These are phyloP conservation scores for Ophiocordyceps camponoti-leonardi DNA, from an alignment of 2,329 filamentous ascomycete genomes.

Conservation along the genomic window DNA sequence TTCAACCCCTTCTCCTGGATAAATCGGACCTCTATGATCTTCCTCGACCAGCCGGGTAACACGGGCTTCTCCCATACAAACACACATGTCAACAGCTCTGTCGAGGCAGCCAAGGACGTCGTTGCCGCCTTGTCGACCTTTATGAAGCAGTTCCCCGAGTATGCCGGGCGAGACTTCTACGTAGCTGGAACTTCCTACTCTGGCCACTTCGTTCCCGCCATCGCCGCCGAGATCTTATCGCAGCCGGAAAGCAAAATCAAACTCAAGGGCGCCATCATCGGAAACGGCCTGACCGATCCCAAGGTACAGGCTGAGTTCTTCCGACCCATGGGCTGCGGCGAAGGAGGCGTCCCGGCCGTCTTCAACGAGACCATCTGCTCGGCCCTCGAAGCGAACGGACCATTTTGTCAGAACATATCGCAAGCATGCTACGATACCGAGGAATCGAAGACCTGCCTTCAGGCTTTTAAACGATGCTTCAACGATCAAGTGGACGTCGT, in stretches of 20 bases:
- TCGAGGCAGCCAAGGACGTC: conserved; percentile 89
- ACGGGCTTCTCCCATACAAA: conserved; percentile 95
- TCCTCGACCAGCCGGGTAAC: conserved; percentile 97
- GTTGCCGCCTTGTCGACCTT: conserved; percentile 93
- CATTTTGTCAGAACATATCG: conserved; percentile 75
- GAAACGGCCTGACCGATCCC: conserved; percentile 87
- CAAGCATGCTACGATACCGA: conserved; percentile 79
- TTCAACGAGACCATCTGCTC: conserved; percentile 60
- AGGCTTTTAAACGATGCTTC: conserved; percentile 34
- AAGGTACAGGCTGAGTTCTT: conserved; percentile 88
- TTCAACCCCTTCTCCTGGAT: conserved; percentile 91
- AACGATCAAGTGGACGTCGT: too few relatives aligned
- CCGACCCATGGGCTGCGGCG: conserved; percentile 91
- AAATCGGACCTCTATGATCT: conserved; percentile 92
- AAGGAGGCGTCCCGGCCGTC: conserved; percentile 81
- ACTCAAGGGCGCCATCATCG: conserved; percentile 84
- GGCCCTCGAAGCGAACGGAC: conserved; percentile 80
- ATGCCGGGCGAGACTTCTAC: conserved; percentile 87
- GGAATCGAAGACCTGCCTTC: conserved; percentile 80
- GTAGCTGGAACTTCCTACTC: conserved; percentile 90
- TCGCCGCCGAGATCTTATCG: conserved; percentile 74
- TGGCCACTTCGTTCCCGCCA: conserved; percentile 87
- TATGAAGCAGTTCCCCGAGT: conserved; percentile 96
- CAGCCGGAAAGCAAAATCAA: conserved; percentile 97
- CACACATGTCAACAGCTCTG: conserved; percentile 72